Percentiles rank a stretch among this genome's conserved stretches.
These are phyloP conservation scores for Candida caryicola DNA, from an alignment of 805 yeast genomes.

Conservation along the genomic window DNA sequence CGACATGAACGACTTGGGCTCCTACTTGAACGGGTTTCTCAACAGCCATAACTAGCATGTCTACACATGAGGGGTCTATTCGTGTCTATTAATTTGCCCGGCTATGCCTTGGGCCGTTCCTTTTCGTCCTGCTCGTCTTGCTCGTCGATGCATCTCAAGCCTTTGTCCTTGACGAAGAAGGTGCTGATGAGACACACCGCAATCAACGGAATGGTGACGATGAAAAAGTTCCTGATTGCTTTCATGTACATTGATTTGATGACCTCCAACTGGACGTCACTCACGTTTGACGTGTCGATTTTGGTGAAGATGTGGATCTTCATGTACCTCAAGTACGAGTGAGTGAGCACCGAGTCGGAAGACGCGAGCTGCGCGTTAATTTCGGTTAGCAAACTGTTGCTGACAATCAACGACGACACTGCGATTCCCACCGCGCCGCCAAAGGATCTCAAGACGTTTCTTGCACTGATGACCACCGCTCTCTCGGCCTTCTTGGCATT, in stretches of 20 bases:
- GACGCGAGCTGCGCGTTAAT: constrained; percentile 11
- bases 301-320: constrained; percentile 23
- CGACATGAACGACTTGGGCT: constrained; percentile 1
- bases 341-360: constrained; percentile 6
- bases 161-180: constrained; percentile 32
- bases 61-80: too few species aligned
- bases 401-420: constrained; percentile 25
- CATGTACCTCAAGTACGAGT: constrained; percentile 17
- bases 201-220: constrained; percentile 33
- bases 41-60: not conserved
- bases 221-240: constrained; percentile 32
- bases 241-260: constrained; percentile 30
- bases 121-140: not conserved
- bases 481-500: constrained; percentile 29
- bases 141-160: constrained; percentile 38
- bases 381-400: constrained; percentile 22
- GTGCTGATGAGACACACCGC: constrained; percentile 31
- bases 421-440: constrained; percentile 37
- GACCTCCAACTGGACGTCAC: constrained; percentile 16
- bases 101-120: too few species aligned
- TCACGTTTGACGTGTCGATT: constrained; percentile 20
- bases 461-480: constrained; percentile 32
- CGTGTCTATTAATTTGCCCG: too few species aligned
- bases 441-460: constrained; percentile 33
- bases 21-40: not conserved